Evolutionary conservation across 2,329 filamentous ascomycete species (phyloP), one percentile per base, ranked within the genome.

Genomic region (Leptographium flavum): DNA sequence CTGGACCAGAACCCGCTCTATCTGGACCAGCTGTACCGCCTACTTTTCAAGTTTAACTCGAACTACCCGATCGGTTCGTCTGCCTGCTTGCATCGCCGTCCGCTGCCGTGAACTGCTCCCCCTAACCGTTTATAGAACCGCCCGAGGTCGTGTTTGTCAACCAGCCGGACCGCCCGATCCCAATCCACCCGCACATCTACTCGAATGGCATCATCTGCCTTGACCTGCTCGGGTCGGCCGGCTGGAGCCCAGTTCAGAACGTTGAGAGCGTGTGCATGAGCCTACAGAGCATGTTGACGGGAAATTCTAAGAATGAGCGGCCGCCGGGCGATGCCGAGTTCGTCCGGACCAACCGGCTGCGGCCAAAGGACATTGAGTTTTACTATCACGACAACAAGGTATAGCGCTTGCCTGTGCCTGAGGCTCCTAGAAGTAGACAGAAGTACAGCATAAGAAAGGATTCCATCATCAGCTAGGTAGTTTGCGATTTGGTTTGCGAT

Each of bases 181-280:
- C 92, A 1, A 88, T 94, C 61, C 92, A 98, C 58, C 92, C 92
- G 3, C 92, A 98, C 66, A 85, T 98, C 63, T 98, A 98, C 68
- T 92, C 84, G 55, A 98, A 98, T 63, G 92, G 92, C 55, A 94
- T 96, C 62, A 98, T 98, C 59, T 98, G 92, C 58, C 81, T 98
- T 41, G 92, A 98, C 56, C 75, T 98, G 2, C 78, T 98, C 9
- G 87, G 87, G 43, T 70, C 75, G 10, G 81, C 87, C 51, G 92
- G 92, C 46, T 98, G 92, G 92, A 92, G 83, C 40, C 92, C 92
- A 0, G 90, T 98, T 0, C 92, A 98, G 60, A 95, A 90, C 48
- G 92, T 95, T 9, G 90, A 96, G 68, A 94, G 84, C 57, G 81
- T 98, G 23, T 95, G 87, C 68, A 92, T 98, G 76, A 94, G 87